phyloP scores from a whole-genome alignment of 2,329 filamentous ascomycete species.

The Coniochaeta ligniaria region DNA sequence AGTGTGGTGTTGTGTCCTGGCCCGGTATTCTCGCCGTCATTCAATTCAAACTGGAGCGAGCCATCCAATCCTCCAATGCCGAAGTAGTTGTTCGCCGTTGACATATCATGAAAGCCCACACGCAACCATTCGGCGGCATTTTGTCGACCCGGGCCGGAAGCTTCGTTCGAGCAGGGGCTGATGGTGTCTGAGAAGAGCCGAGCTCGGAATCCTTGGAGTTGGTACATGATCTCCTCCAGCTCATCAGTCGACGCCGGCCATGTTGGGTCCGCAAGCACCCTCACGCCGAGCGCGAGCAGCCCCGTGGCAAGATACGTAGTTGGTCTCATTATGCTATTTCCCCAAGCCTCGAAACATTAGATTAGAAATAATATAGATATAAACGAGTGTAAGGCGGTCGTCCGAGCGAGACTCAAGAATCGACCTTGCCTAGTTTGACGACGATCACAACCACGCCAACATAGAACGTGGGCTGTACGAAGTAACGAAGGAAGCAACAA shows the following conservation, averaged over 20 bases:
- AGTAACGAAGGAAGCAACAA: not conserved
- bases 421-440: not conserved
- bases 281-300: constrained; percentile 27
- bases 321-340: constrained; percentile 19
- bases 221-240: constrained; percentile 57
- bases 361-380: not conserved
- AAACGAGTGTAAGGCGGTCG: not conserved
- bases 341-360: not conserved
- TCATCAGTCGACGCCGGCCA: constrained; percentile 56
- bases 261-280: constrained; percentile 40
- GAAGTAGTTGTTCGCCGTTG: constrained; percentile 40
- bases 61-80: constrained; percentile 49
- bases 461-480: not conserved
- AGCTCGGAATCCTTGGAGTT: constrained; percentile 45
- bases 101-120: constrained; percentile 56
- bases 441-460: not conserved
- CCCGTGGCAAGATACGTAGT: constrained; percentile 19
- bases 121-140: constrained; percentile 57
- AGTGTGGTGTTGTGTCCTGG: constrained; percentile 47
- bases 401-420: not conserved
- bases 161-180: constrained; percentile 47
- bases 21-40: constrained; percentile 47
- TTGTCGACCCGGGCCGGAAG: constrained; percentile 44
- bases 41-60: constrained; percentile 53
- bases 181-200: constrained; percentile 50